Conservation (phyloP, 192 early-diverging fungal genomes). For the Rhizophagus clarus region DNA sequence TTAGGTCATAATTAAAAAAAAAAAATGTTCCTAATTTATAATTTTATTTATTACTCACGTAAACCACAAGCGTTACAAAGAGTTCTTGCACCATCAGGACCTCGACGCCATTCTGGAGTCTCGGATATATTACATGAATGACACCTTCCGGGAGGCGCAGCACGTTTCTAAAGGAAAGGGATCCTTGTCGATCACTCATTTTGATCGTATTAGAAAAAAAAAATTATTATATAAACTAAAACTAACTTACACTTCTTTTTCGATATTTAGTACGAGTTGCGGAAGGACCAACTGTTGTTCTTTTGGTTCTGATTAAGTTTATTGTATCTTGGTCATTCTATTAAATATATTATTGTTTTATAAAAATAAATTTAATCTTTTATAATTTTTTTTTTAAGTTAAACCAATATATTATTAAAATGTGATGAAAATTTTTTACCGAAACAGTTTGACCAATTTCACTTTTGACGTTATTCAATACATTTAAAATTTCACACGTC, state of each 20-base stretch:
- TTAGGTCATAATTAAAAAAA: too few species aligned
- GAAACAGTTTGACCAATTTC: background rate
- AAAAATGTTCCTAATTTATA: too few species aligned
- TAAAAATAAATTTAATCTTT: too few species aligned
- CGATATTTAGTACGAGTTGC: conserved; percentile 22
- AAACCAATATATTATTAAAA: too few species aligned
- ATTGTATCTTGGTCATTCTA: conserved; percentile 14
- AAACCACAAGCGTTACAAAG: conserved; percentile 97
- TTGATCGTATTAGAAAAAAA: background rate
- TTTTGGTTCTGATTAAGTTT: conserved; percentile 12
- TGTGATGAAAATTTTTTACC: background rate
- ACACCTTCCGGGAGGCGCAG: conserved; percentile 68
- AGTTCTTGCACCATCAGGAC: conserved; percentile 90
- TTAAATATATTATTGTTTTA: background rate
- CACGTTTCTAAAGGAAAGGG: conserved; percentile 40
- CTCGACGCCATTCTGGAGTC: conserved; percentile 94
- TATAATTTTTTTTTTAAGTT: too few species aligned
- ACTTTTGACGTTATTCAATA: background rate
- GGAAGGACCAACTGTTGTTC: background rate
- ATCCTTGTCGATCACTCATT: background rate
- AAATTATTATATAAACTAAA: background rate
- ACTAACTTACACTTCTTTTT: conserved; percentile 12
- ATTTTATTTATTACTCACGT: conserved; percentile 58
- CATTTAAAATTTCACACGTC: background rate
- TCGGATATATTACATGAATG: conserved; percentile 82